phyloP scores from a whole-genome alignment of 106 monocot species.

The Gastrodia elata region DNA sequence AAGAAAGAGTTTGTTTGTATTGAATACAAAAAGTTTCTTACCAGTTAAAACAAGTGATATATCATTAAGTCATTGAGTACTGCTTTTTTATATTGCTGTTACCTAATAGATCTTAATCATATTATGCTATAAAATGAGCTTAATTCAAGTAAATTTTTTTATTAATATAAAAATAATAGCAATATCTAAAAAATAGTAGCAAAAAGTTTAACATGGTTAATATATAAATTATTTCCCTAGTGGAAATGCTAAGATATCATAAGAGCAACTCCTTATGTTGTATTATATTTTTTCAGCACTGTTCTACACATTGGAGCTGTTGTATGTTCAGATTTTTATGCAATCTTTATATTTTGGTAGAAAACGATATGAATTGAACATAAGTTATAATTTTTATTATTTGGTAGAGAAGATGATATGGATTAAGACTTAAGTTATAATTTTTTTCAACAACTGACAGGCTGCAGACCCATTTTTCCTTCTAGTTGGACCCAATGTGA shows the following conservation, averaged over 20 bases:
- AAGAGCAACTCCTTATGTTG: neutral
- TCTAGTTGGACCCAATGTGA: constrained; percentile 88
- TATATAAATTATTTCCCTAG: neutral
- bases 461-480: constrained; percentile 83
- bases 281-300: neutral
- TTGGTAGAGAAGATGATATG: no score
- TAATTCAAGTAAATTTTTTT: neutral
- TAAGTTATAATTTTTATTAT: no score
- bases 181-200: neutral
- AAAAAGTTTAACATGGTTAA: neutral
- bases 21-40: no score
- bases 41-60: no score
- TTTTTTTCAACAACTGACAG: constrained; percentile 26
- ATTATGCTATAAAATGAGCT: neutral
- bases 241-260: neutral
- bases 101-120: neutral
- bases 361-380: no score
- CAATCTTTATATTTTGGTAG: no score
- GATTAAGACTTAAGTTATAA: no score
- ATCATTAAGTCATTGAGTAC: neutral
- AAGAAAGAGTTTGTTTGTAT: no score
- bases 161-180: neutral
- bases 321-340: neutral
- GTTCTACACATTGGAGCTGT: neutral
- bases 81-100: neutral